Percentiles rank a stretch among this genome's conserved stretches.
phyloP scores from a whole-genome alignment of 169 alveolate species.

The Plasmodium relictum region DNA sequence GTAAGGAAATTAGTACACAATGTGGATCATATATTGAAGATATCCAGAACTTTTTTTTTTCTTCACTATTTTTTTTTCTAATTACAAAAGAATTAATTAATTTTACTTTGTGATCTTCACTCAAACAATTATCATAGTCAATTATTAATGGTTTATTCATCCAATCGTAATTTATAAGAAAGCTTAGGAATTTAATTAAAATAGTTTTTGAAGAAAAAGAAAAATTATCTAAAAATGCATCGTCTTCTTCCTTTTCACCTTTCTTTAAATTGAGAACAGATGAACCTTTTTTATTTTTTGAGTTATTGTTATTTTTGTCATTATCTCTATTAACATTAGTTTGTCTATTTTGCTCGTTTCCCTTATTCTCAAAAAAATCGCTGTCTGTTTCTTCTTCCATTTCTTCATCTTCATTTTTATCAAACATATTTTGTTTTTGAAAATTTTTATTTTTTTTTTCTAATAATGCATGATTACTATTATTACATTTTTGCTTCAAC shows the following conservation, averaged over 20 bases:
- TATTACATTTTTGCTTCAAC: neutral
- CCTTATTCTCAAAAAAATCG: neutral
- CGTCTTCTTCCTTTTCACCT: neutral
- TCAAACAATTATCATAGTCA: constrained; percentile 28
- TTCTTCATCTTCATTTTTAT: neutral
- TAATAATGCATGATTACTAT: neutral
- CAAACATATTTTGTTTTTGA: too few species aligned
- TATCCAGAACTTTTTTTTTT: constrained; percentile 44
- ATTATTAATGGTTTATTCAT: constrained; percentile 24
- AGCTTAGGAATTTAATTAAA: constrained; percentile 22
- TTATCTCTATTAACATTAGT: neutral
- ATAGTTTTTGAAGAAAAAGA: constrained; percentile 42
- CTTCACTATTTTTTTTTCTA: constrained; percentile 26
- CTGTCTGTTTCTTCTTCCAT: neutral
- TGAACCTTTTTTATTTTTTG: neutral
- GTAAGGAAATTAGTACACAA: constrained; percentile 19
- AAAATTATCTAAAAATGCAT: constrained; percentile 17
- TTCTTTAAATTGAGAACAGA: neutral
- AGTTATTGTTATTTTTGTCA: neutral
- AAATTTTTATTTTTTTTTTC: too few species aligned
- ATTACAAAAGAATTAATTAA: constrained; percentile 19
- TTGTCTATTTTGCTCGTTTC: too few species aligned
- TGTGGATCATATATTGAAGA: constrained; percentile 52
- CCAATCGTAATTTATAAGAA: constrained; percentile 42
- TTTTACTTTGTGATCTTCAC: constrained; percentile 37